phyloP scores from a whole-genome alignment of 2,329 filamentous ascomycete genomes.

The Berkeleyomyces rouxiae region DNA sequence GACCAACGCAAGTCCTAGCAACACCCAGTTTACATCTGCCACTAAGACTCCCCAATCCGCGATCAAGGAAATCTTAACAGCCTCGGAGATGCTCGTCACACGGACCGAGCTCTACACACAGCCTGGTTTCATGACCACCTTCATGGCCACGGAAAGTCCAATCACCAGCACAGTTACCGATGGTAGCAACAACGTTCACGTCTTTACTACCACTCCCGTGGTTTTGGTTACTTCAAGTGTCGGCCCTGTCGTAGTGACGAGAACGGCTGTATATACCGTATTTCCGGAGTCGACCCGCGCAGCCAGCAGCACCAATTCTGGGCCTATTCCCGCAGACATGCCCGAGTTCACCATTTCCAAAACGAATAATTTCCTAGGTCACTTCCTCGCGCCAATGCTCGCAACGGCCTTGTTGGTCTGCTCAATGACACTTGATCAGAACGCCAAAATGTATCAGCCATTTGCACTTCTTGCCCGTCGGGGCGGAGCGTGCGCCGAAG shows the following conservation, averaged over 20 bases:
- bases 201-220: not conserved
- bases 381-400: slow-evolving; percentile 6
- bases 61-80: not conserved
- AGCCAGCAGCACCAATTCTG: not conserved
- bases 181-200: not conserved
- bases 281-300: not conserved
- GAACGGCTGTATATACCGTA: not conserved
- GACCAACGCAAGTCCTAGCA: not conserved
- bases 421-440: slow-evolving; percentile 7
- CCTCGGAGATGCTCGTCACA: not conserved
- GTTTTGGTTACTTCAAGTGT: not conserved
- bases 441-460: slow-evolving; percentile 11
- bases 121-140: not conserved
- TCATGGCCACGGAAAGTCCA: not conserved
- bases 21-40: not conserved
- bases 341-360: not conserved
- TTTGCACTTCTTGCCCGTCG: slow-evolving; percentile 3
- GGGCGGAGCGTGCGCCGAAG: not conserved
- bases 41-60: not conserved
- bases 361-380: slow-evolving; percentile 7
- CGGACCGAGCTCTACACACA: not conserved
- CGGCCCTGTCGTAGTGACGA: not conserved
- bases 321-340: not conserved
- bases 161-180: not conserved
- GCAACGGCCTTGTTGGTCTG: slow-evolving; percentile 1